phyloP scores from a whole-genome alignment of 345 rosid species.

The Sonneratia caseolaris region DNA sequence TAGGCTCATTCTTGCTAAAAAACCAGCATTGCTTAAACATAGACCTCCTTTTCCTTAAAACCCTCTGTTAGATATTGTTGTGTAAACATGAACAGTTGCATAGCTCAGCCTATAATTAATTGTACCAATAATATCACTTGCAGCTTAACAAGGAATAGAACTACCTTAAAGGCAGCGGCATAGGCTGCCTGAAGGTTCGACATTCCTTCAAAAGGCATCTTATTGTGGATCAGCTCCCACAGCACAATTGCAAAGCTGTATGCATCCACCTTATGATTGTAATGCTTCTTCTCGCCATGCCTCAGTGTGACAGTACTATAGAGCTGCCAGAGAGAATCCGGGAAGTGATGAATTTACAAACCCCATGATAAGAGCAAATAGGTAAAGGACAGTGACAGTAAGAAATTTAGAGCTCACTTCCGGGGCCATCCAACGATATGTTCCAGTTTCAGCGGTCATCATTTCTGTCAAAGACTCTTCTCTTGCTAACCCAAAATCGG shows the following conservation, averaged over 20 bases:
- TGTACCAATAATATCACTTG: background rate
- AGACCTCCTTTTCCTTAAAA: too few species aligned
- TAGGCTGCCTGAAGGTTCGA: constrained; percentile 98
- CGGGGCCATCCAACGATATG: constrained; percentile 99
- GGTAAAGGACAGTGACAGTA: constrained; percentile 6
- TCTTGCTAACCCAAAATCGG: constrained; percentile 96
- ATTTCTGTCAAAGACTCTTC: constrained; percentile 97
- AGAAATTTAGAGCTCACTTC: constrained; percentile 36
- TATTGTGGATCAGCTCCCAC: constrained; percentile 94
- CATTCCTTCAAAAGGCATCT: constrained; percentile 99
- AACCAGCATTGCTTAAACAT: too few species aligned
- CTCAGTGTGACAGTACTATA: constrained; percentile 94
- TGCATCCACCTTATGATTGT: constrained; percentile 90
- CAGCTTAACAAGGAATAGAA: background rate
- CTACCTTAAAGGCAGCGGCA: constrained; percentile 98
- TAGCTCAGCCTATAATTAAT: background rate
- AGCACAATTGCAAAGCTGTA: constrained; percentile 97
- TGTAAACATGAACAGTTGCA: background rate
- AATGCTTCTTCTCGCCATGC: constrained; percentile 96
- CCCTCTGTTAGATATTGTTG: too few species aligned
- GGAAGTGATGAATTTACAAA: constrained; percentile 3
- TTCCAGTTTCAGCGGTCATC: constrained; percentile 99
- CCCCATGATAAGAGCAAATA: background rate
- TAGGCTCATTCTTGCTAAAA: too few species aligned
- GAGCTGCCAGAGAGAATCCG: constrained; percentile 36